Evolutionary conservation across 2,329 filamentous ascomycete species (phyloP).

Genomic region (Aspergillus pseudotamarii): DNA sequence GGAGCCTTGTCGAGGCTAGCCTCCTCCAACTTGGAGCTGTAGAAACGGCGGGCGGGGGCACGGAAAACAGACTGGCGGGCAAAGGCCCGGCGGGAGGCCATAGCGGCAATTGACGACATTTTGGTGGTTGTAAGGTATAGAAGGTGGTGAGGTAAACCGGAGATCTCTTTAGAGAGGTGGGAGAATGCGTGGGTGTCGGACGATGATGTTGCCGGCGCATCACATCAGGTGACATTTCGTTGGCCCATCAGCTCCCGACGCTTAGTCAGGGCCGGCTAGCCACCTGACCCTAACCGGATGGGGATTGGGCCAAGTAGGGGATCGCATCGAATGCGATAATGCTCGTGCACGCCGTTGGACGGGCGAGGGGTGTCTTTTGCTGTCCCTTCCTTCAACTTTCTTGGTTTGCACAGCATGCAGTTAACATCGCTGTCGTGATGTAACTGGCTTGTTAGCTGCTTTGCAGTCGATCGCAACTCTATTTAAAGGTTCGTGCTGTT

Average conservation of each 20-base stretch:
- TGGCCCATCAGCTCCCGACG: slow-evolving; percentile 18
- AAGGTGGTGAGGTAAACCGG: slow-evolving; percentile 12
- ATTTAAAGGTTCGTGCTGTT: slow-evolving; percentile 18
- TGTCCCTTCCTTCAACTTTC: background rate
- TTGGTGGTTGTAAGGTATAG: slow-evolving; percentile 25
- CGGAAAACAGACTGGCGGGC: slow-evolving; percentile 45
- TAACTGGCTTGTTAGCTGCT: background rate
- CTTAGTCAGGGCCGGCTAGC: slow-evolving; percentile 21
- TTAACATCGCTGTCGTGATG: slow-evolving; percentile 10
- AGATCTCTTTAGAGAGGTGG: slow-evolving; percentile 25
- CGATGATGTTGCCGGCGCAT: slow-evolving; percentile 38
- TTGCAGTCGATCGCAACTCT: slow-evolving; percentile 6
- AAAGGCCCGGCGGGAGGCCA: slow-evolving; percentile 45
- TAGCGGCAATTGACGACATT: slow-evolving; percentile 48
- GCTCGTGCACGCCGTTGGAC: background rate
- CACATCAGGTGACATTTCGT: slow-evolving; percentile 30
- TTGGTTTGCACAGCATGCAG: slow-evolving; percentile 4
- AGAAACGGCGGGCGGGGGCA: slow-evolving; percentile 43
- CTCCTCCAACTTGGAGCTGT: slow-evolving; percentile 50
- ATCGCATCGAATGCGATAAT: background rate
- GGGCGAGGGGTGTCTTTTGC: background rate
- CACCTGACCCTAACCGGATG: slow-evolving; percentile 20
- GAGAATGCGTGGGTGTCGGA: slow-evolving; percentile 34
- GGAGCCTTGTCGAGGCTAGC: slow-evolving; percentile 63
- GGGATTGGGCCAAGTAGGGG: slow-evolving; percentile 5